phyloP scores from a whole-genome alignment of 164 flowering plant species.

The Tetrastigma voinierianum region DNA sequence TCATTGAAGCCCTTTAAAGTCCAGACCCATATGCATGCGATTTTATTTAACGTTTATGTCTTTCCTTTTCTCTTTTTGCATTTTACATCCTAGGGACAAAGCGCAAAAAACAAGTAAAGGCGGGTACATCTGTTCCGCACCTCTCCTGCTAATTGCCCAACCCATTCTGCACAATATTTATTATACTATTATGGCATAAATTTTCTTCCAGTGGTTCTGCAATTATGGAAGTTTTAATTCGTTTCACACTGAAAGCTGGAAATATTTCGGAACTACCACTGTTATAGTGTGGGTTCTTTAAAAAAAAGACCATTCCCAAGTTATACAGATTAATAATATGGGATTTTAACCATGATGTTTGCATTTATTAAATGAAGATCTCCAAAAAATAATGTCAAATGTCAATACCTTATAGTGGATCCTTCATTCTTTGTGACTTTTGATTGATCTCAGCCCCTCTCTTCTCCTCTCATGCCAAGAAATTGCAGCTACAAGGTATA shows the following conservation, averaged over 20 bases:
- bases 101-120: background rate
- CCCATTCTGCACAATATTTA: background rate
- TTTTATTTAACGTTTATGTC: too few species aligned
- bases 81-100: background rate
- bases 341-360: too few species aligned
- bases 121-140: background rate
- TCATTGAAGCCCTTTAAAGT: background rate
- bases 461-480: slow-evolving; percentile 49
- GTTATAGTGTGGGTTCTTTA: too few species aligned
- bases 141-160: background rate
- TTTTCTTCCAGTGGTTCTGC: too few species aligned
- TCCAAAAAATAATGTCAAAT: background rate
- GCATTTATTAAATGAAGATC: background rate
- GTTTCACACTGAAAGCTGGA: background rate
- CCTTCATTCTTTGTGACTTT: slow-evolving; percentile 27
- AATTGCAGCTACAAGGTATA: slow-evolving; percentile 33
- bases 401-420: slow-evolving; percentile 47
- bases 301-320: too few species aligned
- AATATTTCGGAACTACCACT: background rate
- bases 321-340: too few species aligned
- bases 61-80: background rate
- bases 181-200: too few species aligned
- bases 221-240: too few species aligned
- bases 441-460: slow-evolving; percentile 43
- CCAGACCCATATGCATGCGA: background rate